Evolutionary conservation across 2,329 filamentous ascomycete species (phyloP).

Genomic region (Biscogniauxia sp.): DNA sequence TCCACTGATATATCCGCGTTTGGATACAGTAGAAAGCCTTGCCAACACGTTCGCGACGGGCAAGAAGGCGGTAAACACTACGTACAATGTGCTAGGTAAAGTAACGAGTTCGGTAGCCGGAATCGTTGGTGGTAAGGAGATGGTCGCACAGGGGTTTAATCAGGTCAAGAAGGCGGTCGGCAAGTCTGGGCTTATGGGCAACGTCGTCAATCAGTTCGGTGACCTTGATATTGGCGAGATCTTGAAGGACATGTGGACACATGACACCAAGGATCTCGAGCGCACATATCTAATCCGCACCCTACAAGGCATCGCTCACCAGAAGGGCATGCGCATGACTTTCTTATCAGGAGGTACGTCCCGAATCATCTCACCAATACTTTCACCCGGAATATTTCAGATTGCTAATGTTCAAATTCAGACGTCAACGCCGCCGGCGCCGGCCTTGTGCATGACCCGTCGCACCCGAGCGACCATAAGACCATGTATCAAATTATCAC

Average conservation of each 20-base stretch:
- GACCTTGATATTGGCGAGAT: conserved; percentile 95
- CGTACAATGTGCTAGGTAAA: conserved; percentile 94
- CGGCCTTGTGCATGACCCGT: conserved; percentile 89
- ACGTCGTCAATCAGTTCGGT: conserved; percentile 92
- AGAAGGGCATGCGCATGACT: conserved; percentile 94
- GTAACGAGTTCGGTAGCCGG: conserved; percentile 93
- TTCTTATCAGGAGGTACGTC: conserved; percentile 78
- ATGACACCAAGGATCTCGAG: conserved; percentile 96
- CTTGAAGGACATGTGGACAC: conserved; percentile 94
- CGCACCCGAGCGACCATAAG: conserved; percentile 90
- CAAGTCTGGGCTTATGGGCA: conserved; percentile 93
- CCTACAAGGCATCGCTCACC: conserved; percentile 89
- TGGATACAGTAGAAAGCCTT: conserved; percentile 88
- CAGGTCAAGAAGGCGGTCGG: conserved; percentile 96
- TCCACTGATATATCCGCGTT: conserved; percentile 82
- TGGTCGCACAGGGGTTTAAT: conserved; percentile 89
- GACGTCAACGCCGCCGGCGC: conserved; percentile 89
- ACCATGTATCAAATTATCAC: conserved; percentile 99
- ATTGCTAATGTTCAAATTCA: conserved; percentile 26
- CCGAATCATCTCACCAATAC: conserved; percentile 1
- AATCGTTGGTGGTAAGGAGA: conserved; percentile 90
- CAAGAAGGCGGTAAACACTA: conserved; percentile 94
- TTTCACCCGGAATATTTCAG: not conserved
- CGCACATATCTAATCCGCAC: conserved; percentile 95
- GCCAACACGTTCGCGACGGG: conserved; percentile 89